Base-by-base conservation (phyloP, 2,329 filamentous ascomycete genomes). In the Blastomyces emzantsi region DNA sequence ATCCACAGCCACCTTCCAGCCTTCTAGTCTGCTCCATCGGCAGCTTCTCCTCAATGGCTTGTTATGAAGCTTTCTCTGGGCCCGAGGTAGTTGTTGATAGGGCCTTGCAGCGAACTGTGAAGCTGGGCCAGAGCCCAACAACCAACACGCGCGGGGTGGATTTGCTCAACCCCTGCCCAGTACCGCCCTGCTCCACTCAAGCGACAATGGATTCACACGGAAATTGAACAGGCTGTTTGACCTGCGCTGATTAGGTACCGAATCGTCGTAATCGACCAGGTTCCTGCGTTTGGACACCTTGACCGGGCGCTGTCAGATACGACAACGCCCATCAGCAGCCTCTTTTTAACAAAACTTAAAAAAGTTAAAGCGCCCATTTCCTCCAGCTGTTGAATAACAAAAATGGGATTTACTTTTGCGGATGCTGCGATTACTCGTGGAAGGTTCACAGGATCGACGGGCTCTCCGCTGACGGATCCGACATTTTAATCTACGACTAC, bases 211-310 rank as follows among this genome's bases (percentile, higher is more conserved):
- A 60, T 60, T 45, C 57, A 60, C 25, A 22, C 25, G 22, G 33
- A 33, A 33, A 60, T 60, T 60, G 57, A 30, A 25, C 28, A 30
- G 57, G 43, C 25, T 60, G 39, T 47, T 47, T 47, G 25, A 28
- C 25, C 25, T 60, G 43, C 9, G 43, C 41, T 43, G 41, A 41
- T 25, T 33, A 30, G 28, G 57, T n/a, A n/a, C 57, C 57, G 22
- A 47, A 45, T 45, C 28, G 57, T 47, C 22, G 15, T 47, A 60
- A 49, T 60, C 41, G 41, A 33, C 41, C 13, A 60, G 57, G 57
- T 60, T 60, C 28, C 57, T 60, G 57, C 25, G 19, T 60, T 60
- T 60, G 39, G 41, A 49, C 22, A 28, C 11, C 56, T 28, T 59
- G 36, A 11, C 36, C 25, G 45, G 57, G 39, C 43, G 9, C 15